Evolutionary conservation across 2,329 filamentous ascomycete species (phyloP).

Genomic region (Colletotrichum abscissum): DNA sequence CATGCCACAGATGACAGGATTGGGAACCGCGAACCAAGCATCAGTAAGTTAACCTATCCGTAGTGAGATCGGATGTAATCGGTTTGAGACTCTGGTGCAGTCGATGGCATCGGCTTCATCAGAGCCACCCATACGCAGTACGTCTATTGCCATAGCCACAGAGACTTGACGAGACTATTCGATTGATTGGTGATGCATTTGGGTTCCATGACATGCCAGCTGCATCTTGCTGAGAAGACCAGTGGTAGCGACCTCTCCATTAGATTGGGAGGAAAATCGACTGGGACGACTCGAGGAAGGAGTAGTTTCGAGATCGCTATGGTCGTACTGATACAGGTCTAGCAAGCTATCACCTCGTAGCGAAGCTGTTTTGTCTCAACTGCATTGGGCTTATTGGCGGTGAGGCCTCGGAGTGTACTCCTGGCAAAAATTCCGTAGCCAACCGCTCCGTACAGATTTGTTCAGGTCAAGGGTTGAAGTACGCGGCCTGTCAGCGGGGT

Average conservation of each 20-base stretch:
- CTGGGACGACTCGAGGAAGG: not conserved
- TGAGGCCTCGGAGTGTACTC: not conserved
- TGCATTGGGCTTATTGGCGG: not conserved
- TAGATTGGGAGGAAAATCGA: not conserved
- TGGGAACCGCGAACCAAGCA: no score
- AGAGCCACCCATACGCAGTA: no score
- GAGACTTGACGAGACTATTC: no score
- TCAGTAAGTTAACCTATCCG: no score
- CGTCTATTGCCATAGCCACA: no score
- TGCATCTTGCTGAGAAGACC: not conserved
- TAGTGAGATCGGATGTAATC: no score
- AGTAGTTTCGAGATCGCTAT: not conserved
- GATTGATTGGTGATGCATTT: not conserved
- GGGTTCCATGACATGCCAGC: not conserved
- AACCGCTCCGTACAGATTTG: not conserved
- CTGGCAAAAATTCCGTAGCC: not conserved
- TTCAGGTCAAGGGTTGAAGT: not conserved
- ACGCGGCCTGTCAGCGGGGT: not conserved
- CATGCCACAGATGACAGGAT: no score
- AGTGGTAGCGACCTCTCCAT: not conserved
- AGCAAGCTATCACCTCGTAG: not conserved
- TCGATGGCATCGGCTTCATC: no score
- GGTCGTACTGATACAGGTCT: not conserved
- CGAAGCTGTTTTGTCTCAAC: not conserved
- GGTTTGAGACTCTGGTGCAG: no score